Conservation (phyloP, 2,329 filamentous ascomycete species). For the Chalara sp. region DNA sequence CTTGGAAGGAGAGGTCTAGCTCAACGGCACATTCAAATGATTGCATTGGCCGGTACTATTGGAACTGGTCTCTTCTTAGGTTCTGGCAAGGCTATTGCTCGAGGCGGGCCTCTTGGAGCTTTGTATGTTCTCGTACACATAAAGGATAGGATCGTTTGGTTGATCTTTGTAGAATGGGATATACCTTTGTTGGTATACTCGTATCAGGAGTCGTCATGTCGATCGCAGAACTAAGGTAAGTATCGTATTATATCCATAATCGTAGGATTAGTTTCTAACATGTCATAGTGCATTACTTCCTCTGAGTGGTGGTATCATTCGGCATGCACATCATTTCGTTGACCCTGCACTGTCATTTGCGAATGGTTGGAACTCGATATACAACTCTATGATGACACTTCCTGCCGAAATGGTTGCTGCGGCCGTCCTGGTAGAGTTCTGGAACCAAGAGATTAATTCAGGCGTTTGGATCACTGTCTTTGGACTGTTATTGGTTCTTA, state of each 20-base stretch:
- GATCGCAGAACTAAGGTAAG: constrained; percentile 41
- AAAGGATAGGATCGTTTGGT: too few relatives aligned
- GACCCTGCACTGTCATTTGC: constrained; percentile 30
- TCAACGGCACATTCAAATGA: constrained; percentile 21
- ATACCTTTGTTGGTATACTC: constrained; percentile 41
- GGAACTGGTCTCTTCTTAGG: constrained; percentile 30
- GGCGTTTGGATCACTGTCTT: constrained; percentile 35
- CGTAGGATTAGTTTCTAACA: neutral
- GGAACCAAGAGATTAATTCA: constrained; percentile 47
- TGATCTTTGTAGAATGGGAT: constrained; percentile 17
- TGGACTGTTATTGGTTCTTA: constrained; percentile 28
- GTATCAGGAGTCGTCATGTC: constrained; percentile 44
- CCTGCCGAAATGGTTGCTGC: constrained; percentile 54
- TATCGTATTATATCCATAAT: neutral
- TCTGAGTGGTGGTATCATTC: constrained; percentile 34
- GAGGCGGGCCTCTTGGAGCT: constrained; percentile 44
- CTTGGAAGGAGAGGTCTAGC: too few relatives aligned
- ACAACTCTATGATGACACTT: constrained; percentile 22
- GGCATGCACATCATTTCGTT: constrained; percentile 30
- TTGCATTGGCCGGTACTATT: constrained; percentile 37
- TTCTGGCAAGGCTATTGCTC: constrained; percentile 43
- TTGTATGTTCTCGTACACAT: constrained; percentile 22
- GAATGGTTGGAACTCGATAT: constrained; percentile 27
- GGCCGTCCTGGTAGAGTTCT: constrained; percentile 56
- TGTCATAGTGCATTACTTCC: constrained; percentile 34